Percentiles rank a stretch among this genome's conserved stretches.
These are phyloP conservation scores for Teratosphaeria epicoccoides DNA, from an alignment of 2,329 filamentous ascomycete genomes.

Conservation along the genomic window DNA sequence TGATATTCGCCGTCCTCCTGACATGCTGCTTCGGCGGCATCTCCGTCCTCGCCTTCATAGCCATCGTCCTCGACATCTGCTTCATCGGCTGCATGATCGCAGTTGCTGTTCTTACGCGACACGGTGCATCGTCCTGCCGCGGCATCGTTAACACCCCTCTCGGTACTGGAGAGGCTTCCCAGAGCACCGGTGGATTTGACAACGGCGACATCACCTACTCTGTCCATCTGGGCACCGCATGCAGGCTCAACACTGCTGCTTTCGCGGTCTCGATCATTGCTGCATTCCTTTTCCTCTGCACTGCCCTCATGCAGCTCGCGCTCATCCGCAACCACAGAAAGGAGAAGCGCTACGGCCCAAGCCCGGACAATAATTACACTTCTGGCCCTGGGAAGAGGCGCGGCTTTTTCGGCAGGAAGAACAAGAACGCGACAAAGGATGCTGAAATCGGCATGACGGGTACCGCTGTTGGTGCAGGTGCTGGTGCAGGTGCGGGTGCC, in stretches of 20 bases:
- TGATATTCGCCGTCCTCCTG: constrained; percentile 58
- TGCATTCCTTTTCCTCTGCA: constrained; percentile 67
- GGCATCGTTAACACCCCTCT: constrained; percentile 57
- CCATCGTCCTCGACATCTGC: constrained; percentile 63
- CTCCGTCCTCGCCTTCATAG: constrained; percentile 59
- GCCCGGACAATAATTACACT: constrained; percentile 58
- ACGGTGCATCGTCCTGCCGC: constrained; percentile 57
- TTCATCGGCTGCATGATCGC: constrained; percentile 74
- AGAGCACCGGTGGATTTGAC: constrained; percentile 36
- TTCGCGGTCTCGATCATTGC: constrained; percentile 71
- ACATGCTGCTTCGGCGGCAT: constrained; percentile 72
- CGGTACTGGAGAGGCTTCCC: constrained; percentile 49
- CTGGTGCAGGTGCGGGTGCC: constrained; percentile 18
- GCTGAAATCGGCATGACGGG: constrained; percentile 34
- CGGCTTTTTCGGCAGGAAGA: constrained; percentile 24
- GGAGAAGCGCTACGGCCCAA: constrained; percentile 61
- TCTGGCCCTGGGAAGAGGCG: constrained; percentile 42
- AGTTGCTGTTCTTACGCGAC: constrained; percentile 62
- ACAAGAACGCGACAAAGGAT: constrained; percentile 27
- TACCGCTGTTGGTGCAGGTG: constrained; percentile 20
- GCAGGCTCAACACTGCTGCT: constrained; percentile 63
- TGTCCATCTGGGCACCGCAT: constrained; percentile 48
- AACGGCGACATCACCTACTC: constrained; percentile 34
- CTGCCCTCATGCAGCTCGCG: constrained; percentile 56
- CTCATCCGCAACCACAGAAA: constrained; percentile 62